Percentiles rank a stretch among this genome's conserved stretches.
Evolutionary conservation across 305 asterid genomes (phyloP).

Genomic region (Fraxinus velutina): DNA sequence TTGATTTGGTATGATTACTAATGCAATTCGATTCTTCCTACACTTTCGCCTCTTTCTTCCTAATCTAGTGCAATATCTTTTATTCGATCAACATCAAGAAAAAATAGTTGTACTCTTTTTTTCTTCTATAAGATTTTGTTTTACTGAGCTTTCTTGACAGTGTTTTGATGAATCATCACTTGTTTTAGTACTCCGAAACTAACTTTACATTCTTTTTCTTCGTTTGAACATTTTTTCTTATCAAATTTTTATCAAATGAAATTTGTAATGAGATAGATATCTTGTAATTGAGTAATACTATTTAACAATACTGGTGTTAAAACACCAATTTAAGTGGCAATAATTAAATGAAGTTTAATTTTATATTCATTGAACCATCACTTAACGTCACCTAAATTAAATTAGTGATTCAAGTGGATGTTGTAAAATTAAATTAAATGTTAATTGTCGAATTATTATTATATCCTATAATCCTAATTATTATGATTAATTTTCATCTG

Average conservation of each 20-base stretch:
- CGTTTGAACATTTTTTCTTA: background rate
- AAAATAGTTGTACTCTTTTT: background rate
- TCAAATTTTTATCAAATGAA: too few species aligned
- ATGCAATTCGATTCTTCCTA: too few species aligned
- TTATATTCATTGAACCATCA: too few species aligned
- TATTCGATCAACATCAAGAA: background rate
- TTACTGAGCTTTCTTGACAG: background rate
- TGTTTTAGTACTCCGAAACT: background rate
- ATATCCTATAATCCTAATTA: background rate
- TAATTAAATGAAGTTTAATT: too few species aligned
- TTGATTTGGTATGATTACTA: background rate
- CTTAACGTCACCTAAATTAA: too few species aligned
- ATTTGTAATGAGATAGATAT: too few species aligned
- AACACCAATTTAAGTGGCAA: too few species aligned
- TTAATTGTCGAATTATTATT: too few species aligned
- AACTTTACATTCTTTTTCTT: background rate
- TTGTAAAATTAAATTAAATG: background rate
- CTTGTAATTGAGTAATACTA: too few species aligned
- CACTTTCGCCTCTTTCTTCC: too few species aligned
- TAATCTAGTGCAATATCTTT: background rate
- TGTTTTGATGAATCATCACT: background rate
- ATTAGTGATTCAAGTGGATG: background rate
- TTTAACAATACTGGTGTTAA: too few species aligned
- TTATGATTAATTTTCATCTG: background rate
- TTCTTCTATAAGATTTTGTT: background rate